Conservation (phyloP, 2,329 filamentous ascomycete genomes). For the Aureobasidium zeae region DNA sequence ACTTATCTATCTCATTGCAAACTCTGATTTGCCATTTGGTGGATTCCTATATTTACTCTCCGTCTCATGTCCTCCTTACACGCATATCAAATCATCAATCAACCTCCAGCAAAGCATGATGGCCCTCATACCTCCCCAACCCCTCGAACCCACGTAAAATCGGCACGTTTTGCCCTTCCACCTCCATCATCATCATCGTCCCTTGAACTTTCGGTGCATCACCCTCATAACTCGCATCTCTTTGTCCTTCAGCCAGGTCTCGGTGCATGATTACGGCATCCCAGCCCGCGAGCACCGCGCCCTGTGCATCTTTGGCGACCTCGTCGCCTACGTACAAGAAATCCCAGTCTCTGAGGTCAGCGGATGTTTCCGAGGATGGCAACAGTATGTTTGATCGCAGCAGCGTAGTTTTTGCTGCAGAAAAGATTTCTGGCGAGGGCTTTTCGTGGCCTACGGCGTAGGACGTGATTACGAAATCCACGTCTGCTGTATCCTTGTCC, state of each 20-base stretch:
- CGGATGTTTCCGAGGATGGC: conserved; percentile 24
- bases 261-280: conserved; percentile 36
- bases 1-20: too few relatives aligned
- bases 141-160: conserved; percentile 7
- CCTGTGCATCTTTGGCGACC: conserved; percentile 42
- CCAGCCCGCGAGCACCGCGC: conserved; percentile 42
- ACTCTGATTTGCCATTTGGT: too few relatives aligned
- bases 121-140: background rate
- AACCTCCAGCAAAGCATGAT: too few relatives aligned
- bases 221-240: conserved; percentile 9
- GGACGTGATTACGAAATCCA: conserved; percentile 53
- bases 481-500: conserved; percentile 23
- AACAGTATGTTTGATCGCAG: conserved; percentile 32
- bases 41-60: too few relatives aligned
- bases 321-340: conserved; percentile 50
- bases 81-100: too few relatives aligned
- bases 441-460: conserved; percentile 56
- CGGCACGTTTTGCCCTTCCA: background rate
- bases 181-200: conserved; percentile 2
- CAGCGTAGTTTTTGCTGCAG: conserved; percentile 42
- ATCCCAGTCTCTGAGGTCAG: conserved; percentile 21
- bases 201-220: conserved; percentile 5
- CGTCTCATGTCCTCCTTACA: too few relatives aligned
- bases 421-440: conserved; percentile 48
- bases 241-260: conserved; percentile 19